Conservation (phyloP, 164 flowering plant genomes). For the Umbellularia californica region DNA sequence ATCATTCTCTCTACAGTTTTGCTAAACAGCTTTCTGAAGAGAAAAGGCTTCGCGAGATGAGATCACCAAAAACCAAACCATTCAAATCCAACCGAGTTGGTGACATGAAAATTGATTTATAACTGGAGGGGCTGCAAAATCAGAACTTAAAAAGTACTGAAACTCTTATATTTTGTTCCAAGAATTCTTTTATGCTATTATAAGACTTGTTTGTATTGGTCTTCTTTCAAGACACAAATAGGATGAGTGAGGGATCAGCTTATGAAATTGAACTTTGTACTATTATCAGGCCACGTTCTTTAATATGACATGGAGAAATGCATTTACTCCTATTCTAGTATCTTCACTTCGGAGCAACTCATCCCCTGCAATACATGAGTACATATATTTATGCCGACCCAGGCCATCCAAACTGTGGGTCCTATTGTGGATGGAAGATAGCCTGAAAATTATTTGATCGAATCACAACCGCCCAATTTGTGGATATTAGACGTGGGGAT, state of each 20-base stretch:
- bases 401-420: no score
- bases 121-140: neutral
- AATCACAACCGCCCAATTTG: no score
- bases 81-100: neutral
- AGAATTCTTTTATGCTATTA: neutral
- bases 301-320: no score
- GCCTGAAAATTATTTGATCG: no score
- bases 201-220: neutral
- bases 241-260: neutral
- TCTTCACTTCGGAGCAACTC: no score
- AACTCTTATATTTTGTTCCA: neutral
- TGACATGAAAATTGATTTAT: neutral
- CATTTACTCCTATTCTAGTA: no score
- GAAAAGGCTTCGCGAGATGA: constrained; percentile 2
- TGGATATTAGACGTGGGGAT: no score
- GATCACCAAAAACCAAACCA: constrained; percentile 2
- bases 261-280: no score
- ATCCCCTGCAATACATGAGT: no score
- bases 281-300: no score
- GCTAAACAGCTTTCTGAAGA: constrained; percentile 2
- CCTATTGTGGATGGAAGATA: no score
- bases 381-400: no score
- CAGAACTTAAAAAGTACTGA: neutral
- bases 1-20: neutral
- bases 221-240: neutral